Evolutionary conservation across 192 early-diverging fungal genomes (phyloP), one percentile per base, ranked within the genome.

Genomic region (Linnemannia elongata): DNA sequence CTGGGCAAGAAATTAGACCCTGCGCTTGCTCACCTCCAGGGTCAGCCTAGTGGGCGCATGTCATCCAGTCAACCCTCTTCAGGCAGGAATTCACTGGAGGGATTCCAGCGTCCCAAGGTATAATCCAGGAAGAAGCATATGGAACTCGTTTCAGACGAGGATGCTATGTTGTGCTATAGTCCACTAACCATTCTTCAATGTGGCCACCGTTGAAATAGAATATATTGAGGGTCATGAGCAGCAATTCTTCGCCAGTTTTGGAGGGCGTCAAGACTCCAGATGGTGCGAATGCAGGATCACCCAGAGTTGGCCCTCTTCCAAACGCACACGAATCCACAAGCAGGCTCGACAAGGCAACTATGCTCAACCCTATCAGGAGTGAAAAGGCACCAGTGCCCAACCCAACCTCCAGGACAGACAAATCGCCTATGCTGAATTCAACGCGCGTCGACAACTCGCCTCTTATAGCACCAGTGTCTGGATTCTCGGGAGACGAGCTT

Each of bases 41-140:
- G 78, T 15, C 72, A 75, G 22, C 69, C 22, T 44, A 30, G 49
- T 30, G 52, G n/a, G 8, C 83, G 83, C 10, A n/a, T 49, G 3
- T 72, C 83, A 4, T 27, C 45, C 12, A 85, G 83, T 30, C 78
- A 80, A 55, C 83, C 83, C n/a, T 85, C 83, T 24, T 85, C 83
- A 4, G 57, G 83, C 47, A 79, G 83, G 49, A 85, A 85, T 44
- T 85, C 83, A n/a, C 71, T 85, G 38, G 83, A 85, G 6, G 44
- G 42, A 42, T 17, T 54, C 0, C 41, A 57, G 18, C 77, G 83
- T 39, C 83, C 83, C 9, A 85, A 85, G 74, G 83, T 85, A 85
- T 6, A 30, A 30, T 33, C 20, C 18, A 22, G 12, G 18, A 52
- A 22, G 49, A 18, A 52, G 20, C 49, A 18, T 2, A 18, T 2